Evolutionary conservation across 106 monocot genomes (phyloP).

Genomic region (Dendrobium nobile): DNA sequence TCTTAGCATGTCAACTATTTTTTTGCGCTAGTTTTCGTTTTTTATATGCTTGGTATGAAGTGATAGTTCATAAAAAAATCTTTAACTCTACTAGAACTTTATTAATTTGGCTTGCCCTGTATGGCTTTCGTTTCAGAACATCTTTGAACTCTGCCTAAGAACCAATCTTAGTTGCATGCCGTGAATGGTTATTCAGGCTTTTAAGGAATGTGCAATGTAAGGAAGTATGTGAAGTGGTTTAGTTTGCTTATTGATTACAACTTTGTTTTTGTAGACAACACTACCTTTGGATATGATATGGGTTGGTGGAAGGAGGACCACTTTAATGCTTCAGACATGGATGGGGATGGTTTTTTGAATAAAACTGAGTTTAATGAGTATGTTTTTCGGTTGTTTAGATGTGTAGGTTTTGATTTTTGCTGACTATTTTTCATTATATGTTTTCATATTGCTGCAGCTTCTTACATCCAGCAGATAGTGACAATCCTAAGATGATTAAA

Average conservation of each 20-base stretch:
- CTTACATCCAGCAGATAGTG: slow-evolving; percentile 80
- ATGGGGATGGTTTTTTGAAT: slow-evolving; percentile 80
- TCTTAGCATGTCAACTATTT: not conserved
- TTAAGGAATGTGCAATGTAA: not conserved
- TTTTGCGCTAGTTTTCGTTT: not conserved
- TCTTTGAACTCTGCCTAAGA: not conserved
- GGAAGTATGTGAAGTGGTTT: not conserved
- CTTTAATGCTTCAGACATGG: slow-evolving; percentile 87
- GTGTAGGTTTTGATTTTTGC: not conserved
- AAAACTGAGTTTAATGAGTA: slow-evolving; percentile 90
- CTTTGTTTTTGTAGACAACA: slow-evolving; percentile 9
- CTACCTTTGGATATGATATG: slow-evolving; percentile 23
- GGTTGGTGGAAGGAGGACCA: slow-evolving; percentile 89
- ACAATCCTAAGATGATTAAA: slow-evolving; percentile 58
- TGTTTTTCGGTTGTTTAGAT: slow-evolving; percentile 6
- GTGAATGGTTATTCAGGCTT: not conserved
- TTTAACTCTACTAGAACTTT: not conserved
- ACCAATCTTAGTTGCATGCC: not conserved
- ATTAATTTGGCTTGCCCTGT: not conserved
- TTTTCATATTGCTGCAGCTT: slow-evolving; percentile 46
- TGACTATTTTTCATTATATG: slow-evolving; percentile 5
- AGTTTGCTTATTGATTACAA: not conserved
- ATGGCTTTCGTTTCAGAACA: not conserved
- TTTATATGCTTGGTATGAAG: not conserved
- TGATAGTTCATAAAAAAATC: not conserved